Evolutionary conservation across 495 filamentous ascomycete genomes (phyloP), one percentile per base, ranked within the genome.

Genomic region (Cercophora sp.): DNA sequence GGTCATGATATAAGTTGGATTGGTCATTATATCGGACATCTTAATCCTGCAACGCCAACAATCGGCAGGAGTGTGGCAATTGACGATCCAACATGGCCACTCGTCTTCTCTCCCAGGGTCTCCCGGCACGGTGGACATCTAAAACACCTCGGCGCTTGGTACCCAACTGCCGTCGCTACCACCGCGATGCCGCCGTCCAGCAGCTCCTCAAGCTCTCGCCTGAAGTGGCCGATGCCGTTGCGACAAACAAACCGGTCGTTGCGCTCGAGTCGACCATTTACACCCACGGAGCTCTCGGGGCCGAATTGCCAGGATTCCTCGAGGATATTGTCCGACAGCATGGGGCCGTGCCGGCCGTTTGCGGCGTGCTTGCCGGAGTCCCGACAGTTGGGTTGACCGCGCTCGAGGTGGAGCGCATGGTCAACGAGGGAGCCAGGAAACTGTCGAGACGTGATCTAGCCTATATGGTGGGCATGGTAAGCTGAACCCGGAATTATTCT

Each of bases 281-380:
- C 37, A 75, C 65, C 24, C 63, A 73, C 82, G 93, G 93, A 20
- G 91, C 91, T 58, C 85, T 94, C 29, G 89, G 89, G 52, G 83
- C 89, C 2, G 86, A 91, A 29, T 79, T 98, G 3, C 8, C 8
- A 8, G 36, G 8, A 5, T 83, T 86, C 13, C 76, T 96, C 11
- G 92, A 97, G 67, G 79, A 78, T 6, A 71, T 90, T 6, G 83
- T 96, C 32, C 85, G 93, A 47, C 65, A 70, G 6, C 81, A 90
- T 69, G 93, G 93, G 27, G 93, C 83, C 13, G 79, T 96, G 18
- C 93, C 93, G n/a, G 93, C 93, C 15, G 94, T 92, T 1, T 87
- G 94, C 63, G 93, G 89, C 34, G 77, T 98, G 18, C 62, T 96
- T 6, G 80, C 85, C 57, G 93, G 93, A 25, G 72, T 91, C 36